Percentiles rank a stretch among this genome's conserved stretches.
Evolutionary conservation across 805 yeast species (phyloP).

Genomic region (Saccharomycopsis sp.): DNA sequence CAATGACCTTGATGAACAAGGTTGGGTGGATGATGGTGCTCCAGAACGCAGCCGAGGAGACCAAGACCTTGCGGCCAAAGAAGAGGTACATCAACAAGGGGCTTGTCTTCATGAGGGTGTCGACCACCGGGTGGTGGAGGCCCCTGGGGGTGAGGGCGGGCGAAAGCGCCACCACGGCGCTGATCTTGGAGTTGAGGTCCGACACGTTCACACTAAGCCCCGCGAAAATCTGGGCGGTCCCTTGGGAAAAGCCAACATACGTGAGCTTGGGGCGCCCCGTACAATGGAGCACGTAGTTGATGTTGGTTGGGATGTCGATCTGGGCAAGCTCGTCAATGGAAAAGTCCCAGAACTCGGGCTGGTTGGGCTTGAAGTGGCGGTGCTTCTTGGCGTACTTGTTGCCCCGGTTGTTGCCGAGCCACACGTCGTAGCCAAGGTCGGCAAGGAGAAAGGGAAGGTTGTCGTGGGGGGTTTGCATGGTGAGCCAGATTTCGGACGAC

Average conservation of each 20-base stretch:
- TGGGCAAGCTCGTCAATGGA: constrained; percentile 87
- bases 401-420: constrained; percentile 90
- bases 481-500: constrained; percentile 73
- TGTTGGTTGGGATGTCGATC: constrained; percentile 78
- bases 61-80: constrained; percentile 65
- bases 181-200: constrained; percentile 37
- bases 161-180: constrained; percentile 67
- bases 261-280: constrained; percentile 39
- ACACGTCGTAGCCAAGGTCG: constrained; percentile 85
- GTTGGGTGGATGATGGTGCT: constrained; percentile 66
- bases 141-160: constrained; percentile 95
- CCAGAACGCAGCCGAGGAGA: constrained; percentile 76
- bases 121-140: constrained; percentile 65
- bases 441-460: constrained; percentile 69
- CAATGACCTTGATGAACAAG: constrained; percentile 62
- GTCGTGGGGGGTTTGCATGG: constrained; percentile 28
- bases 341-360: constrained; percentile 72
- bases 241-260: constrained; percentile 88
- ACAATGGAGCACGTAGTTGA: constrained; percentile 56
- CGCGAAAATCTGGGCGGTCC: constrained; percentile 90
- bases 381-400: constrained; percentile 89
- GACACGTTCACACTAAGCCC: constrained; percentile 57
- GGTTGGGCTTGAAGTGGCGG: constrained; percentile 32
- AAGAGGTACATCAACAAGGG: constrained; percentile 62
- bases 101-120: constrained; percentile 63